Base-by-base conservation (phyloP, 495 filamentous ascomycete genomes). In the Penicillium dipodomyicola region DNA sequence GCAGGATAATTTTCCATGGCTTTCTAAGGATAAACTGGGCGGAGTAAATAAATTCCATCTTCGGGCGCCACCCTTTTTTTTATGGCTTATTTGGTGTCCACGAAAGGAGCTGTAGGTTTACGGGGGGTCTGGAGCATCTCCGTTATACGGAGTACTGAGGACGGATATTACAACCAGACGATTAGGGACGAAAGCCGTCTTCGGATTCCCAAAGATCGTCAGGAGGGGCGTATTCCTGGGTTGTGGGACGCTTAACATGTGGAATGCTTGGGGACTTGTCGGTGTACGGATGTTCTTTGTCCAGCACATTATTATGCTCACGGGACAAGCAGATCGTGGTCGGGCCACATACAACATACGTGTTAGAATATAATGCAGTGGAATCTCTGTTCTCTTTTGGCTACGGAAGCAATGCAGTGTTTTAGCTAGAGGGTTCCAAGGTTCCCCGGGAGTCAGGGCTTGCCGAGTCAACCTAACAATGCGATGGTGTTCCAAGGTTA, bases 211-310 rank as follows among this genome's bases (percentile, higher is more conserved):
- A 23, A 47, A 45, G 52, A 54, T 54, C 52, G 52, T 54, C 52
- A 54, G 42, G 52, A 54, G 42, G 52, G 52, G 42, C 17, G 25
- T 29, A 54, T 29, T 20, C 12, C 25, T 46, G 41, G 35, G 8
- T 23, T 23, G 22, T 42, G 45, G 43, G 30, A 54, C 52, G 11
- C 27, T 29, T 29, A 8, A 20, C 2, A 15, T 32, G 41, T 54
- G 42, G 52, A 54, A 54, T 54, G 52, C 42, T 37, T 37, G 52
- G 52, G 52, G 52, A 46, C 20, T 45, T 39, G 52, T 54, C 52
- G 52, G 52, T 54, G 52, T 54, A 33, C 29, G 14, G 8, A 29
- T 47, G 10, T n/a, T 25, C 5, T 25, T 25, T 27, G n/a, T 43
- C 48, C 33, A 50, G 25, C 50, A 41, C n/a, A 52, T 35, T 23